Evolutionary conservation across 116 monocot species (phyloP).

Genomic region (Dioscorea cayenensis): DNA sequence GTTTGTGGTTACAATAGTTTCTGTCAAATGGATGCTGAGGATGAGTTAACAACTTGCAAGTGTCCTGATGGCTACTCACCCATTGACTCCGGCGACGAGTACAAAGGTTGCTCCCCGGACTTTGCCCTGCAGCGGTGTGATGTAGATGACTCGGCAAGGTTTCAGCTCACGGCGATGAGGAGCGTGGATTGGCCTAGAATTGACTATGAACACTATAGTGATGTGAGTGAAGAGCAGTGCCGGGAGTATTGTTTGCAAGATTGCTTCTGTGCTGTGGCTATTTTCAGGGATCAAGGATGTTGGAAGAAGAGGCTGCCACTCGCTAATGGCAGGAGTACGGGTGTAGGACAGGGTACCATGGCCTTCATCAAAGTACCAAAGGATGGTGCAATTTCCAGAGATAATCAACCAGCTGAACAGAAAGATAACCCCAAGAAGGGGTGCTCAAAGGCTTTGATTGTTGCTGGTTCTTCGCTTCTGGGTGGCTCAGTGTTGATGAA

Average conservation of each 20-base stretch:
- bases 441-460: background rate
- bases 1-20: constrained; percentile 34
- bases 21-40: constrained; percentile 8
- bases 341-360: background rate
- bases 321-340: constrained; percentile 11
- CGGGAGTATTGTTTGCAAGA: constrained; percentile 16
- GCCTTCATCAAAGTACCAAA: constrained; percentile 24
- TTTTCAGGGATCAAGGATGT: constrained; percentile 3
- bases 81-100: constrained; percentile 8
- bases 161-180: background rate
- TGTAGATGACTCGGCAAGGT: background rate
- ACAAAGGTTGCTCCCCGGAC: constrained; percentile 26
- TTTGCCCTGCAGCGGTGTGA: constrained; percentile 7
- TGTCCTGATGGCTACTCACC: constrained; percentile 18
- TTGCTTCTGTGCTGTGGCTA: constrained; percentile 30
- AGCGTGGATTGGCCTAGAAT: constrained; percentile 20
- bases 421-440: background rate
- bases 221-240: constrained; percentile 11
- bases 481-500: constrained; percentile 13
- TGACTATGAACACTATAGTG: constrained; percentile 22
- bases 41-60: background rate
- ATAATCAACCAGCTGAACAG: background rate
- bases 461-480: background rate
- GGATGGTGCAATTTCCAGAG: background rate
- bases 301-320: constrained; percentile 41